These are phyloP conservation scores for Schizopora paradoxa DNA, from an alignment of 1,284 basidiomycete genomes.

Conservation along the genomic window DNA sequence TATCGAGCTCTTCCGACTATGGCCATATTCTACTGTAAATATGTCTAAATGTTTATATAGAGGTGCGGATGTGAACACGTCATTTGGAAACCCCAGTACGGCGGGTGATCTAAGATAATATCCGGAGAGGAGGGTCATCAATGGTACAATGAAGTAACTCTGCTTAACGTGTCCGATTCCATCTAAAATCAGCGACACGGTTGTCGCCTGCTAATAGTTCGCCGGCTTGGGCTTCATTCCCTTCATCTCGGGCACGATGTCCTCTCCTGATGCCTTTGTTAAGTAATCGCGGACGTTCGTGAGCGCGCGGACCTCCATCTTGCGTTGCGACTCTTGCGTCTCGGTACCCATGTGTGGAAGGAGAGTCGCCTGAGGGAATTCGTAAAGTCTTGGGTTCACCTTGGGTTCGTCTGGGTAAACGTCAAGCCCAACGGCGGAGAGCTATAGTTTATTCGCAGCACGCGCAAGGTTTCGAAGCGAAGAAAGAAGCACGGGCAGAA, in stretches of 20 bases:
- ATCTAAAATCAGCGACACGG: no score
- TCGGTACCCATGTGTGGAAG: conserved; percentile 91
- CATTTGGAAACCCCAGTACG: no score
- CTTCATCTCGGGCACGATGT: conserved; percentile 61
- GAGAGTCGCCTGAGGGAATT: conserved; percentile 77
- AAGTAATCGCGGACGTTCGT: conserved; percentile 68
- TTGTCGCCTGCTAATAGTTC: background rate
- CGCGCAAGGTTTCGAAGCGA: background rate
- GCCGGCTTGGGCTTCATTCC: conserved; percentile 14
- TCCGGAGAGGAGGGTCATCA: no score
- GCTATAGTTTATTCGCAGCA: conserved; percentile 37
- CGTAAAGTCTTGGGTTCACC: conserved; percentile 75
- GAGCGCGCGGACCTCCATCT: conserved; percentile 78
- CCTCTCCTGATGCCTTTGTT: conserved; percentile 53
- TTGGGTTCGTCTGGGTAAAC: conserved; percentile 87
- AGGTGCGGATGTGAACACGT: no score
- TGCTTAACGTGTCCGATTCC: no score
- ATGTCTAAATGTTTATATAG: no score
- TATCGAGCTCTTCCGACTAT: no score
- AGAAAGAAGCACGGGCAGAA: conserved; percentile 1
- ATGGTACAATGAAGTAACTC: no score
- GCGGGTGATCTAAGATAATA: no score
- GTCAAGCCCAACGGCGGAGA: conserved; percentile 81
- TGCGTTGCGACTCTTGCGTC: conserved; percentile 73
- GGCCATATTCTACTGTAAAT: no score